phyloP scores from a whole-genome alignment of 1,284 basidiomycete genomes.

The Filobasidium uniguttulatum region DNA sequence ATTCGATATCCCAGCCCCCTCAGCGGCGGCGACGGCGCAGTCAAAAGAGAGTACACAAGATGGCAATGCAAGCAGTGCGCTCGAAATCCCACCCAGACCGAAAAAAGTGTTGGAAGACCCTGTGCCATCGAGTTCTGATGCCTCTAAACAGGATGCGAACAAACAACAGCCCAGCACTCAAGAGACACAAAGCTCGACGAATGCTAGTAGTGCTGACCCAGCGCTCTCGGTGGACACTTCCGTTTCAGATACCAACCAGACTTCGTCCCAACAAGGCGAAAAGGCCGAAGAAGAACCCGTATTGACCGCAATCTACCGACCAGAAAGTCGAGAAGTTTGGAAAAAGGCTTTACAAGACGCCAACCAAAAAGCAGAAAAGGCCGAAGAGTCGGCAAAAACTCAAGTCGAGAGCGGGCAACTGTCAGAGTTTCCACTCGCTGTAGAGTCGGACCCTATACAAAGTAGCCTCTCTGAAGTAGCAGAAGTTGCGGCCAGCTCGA shows the following conservation, averaged over 20 bases:
- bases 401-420: slow-evolving; percentile 2
- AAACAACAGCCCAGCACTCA: too few species aligned
- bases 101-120: slow-evolving; percentile 28
- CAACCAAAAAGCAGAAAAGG: slow-evolving; percentile 32
- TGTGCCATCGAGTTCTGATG: too few species aligned
- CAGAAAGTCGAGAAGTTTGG: slow-evolving; percentile 70
- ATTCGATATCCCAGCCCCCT: slow-evolving; percentile 20
- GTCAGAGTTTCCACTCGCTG: background rate
- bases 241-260: too few species aligned
- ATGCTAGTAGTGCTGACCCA: too few species aligned
- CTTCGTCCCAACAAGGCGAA: too few species aligned
- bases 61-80: background rate
- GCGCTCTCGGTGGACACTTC: too few species aligned
- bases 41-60: background rate
- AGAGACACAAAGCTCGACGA: too few species aligned
- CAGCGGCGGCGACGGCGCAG: background rate
- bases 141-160: too few species aligned
- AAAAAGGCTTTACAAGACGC: slow-evolving; percentile 46
- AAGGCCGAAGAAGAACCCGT: slow-evolving; percentile 29
- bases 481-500: background rate
- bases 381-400: slow-evolving; percentile 11
- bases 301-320: slow-evolving; percentile 70
- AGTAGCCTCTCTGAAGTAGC: background rate
- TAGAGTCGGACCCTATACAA: background rate
- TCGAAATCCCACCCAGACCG: slow-evolving; percentile 22